Percentiles rank a stretch among this genome's conserved stretches.
Evolutionary conservation across 345 rosid genomes (phyloP).

Genomic region (Citrus trifoliata): DNA sequence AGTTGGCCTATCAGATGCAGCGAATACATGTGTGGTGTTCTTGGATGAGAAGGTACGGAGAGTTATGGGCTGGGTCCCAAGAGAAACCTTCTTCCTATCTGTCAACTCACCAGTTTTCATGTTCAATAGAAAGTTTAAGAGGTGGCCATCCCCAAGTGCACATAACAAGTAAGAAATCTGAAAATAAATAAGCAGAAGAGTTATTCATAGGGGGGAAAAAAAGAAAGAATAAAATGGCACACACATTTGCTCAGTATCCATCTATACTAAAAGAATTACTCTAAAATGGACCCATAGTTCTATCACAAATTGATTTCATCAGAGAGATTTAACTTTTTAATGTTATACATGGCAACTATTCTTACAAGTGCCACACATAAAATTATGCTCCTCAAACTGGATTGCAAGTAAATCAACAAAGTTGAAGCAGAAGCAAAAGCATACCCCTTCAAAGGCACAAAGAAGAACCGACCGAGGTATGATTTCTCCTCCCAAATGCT

Average conservation of each 20-base stretch:
- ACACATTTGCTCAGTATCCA: neutral
- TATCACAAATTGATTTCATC: neutral
- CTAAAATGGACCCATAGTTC: neutral
- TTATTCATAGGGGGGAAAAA: neutral
- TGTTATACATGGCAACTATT: neutral
- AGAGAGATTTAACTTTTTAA: neutral
- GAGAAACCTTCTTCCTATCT: slow-evolving; percentile 83
- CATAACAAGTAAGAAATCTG: slow-evolving; percentile 92
- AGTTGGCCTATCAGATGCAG: slow-evolving; percentile 96
- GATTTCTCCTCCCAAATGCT: slow-evolving; percentile 90
- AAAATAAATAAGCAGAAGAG: slow-evolving; percentile 14
- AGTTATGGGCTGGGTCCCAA: slow-evolving; percentile 94
- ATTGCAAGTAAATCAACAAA: neutral
- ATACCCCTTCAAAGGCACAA: slow-evolving; percentile 96
- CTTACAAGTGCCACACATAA: neutral
- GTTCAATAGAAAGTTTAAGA: slow-evolving; percentile 76
- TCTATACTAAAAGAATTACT: neutral
- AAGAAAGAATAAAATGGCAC: neutral
- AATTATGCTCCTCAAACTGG: neutral
- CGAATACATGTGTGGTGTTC: slow-evolving; percentile 84
- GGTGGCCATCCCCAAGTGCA: slow-evolving; percentile 98
- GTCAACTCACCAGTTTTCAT: slow-evolving; percentile 66
- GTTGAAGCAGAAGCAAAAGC: slow-evolving; percentile 16
- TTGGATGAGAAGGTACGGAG: slow-evolving; percentile 96
- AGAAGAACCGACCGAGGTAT: slow-evolving; percentile 92